phyloP scores from a whole-genome alignment of 2,329 filamentous ascomycete genomes.

The Septoria petroselini region DNA sequence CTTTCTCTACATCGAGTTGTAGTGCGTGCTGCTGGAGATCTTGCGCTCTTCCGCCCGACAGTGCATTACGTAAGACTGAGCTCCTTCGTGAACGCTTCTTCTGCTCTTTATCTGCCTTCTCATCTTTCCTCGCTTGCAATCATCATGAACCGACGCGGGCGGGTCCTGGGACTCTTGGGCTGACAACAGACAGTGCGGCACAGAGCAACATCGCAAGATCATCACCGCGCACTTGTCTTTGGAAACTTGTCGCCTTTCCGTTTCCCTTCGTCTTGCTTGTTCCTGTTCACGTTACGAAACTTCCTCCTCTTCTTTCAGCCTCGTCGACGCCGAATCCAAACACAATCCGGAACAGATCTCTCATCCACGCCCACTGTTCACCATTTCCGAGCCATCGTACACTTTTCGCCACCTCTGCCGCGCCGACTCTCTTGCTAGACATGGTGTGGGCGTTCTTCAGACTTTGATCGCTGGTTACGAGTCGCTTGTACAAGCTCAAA shows the following conservation, averaged over 20 bases:
- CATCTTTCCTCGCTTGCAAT: too few relatives aligned
- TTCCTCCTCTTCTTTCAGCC: conserved; percentile 42
- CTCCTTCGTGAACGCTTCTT: too few relatives aligned
- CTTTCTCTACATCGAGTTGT: background rate
- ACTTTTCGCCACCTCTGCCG: conserved; percentile 75
- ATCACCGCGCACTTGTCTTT: too few relatives aligned
- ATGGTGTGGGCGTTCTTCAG: conserved; percentile 57
- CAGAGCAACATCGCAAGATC: too few relatives aligned
- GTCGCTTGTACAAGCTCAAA: conserved; percentile 74
- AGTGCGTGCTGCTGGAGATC: background rate
- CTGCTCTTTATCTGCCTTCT: too few relatives aligned
- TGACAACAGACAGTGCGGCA: too few relatives aligned
- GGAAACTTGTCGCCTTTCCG: too few relatives aligned
- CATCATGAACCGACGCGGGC: too few relatives aligned
- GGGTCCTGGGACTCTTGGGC: too few relatives aligned
- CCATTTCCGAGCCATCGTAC: conserved; percentile 71
- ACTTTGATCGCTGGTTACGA: conserved; percentile 69
- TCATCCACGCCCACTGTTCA: conserved; percentile 72
- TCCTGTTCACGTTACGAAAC: conserved; percentile 13
- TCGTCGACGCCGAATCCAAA: conserved; percentile 84
- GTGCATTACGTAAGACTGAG: too few relatives aligned
- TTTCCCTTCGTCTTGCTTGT: background rate
- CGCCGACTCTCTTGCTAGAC: conserved; percentile 60
- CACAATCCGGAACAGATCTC: conserved; percentile 77
- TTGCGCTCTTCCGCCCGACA: background rate